Base-by-base conservation (phyloP, 805 yeast species). In the Starmerella bombi region DNA sequence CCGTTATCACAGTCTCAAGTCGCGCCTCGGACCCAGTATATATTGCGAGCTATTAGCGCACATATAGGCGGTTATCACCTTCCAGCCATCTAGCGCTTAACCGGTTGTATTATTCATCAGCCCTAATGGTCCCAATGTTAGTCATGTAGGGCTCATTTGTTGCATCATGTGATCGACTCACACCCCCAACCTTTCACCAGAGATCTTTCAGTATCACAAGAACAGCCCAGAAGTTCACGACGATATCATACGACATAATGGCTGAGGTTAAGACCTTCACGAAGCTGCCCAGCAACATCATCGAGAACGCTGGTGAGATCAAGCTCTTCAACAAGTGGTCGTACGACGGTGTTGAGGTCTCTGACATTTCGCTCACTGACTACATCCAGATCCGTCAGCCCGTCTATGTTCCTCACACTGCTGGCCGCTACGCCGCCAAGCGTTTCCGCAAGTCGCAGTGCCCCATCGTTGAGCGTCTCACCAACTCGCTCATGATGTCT, bases 371-470 rank as follows among this genome's bases (percentile, higher is more conserved):
- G 54, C 77, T 91, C 68, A 85, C 91, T 63, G 98, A 91, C 74
- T 91, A 91, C 91, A 72, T 91, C 61, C 97, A 88, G 75, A 74
- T 91, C 72, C 81, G 93, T 71, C 82, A 81, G 69, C 96, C 98
- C 66, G 93, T 85, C 62, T 91, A 85, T 63, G 91, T 86, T 53
- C 74, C 96, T 63, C 98, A 91, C 91, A 84, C 97, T 62, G 96
- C 98, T 62, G 98, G 98, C 69, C 88, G 95, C 72, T 91, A 88
- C 75, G 97, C 97, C 63, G 69, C 83, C 73, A 91, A 91, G 84
- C 86, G 98, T 74, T 91, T 91, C 82, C 86, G 97, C 80, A 91
- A 91, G 81, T 91, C 97, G 59, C 98, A 91, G 77, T 86, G 96
- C 75, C 97, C 97, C 65, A 80, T 91, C 69, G 70, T 91, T 60